Evolutionary conservation across 106 monocot genomes (phyloP).

Genomic region (Agapanthus africanus): DNA sequence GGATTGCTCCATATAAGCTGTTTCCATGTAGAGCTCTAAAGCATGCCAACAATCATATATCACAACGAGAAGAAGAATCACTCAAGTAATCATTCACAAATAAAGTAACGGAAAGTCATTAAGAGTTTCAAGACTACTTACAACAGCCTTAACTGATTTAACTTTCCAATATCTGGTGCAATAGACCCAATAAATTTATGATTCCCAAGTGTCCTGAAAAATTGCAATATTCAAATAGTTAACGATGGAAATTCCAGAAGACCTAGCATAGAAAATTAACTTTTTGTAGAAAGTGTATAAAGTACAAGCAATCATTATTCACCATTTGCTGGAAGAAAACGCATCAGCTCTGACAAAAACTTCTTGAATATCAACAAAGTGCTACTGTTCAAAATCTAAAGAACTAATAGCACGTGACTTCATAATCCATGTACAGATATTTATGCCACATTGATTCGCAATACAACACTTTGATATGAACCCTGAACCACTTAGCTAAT

Average conservation of each 20-base stretch:
- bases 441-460: not conserved
- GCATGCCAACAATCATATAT: constrained; percentile 3
- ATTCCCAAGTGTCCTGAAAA: constrained; percentile 65
- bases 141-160: constrained; percentile 61
- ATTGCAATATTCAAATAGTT: no score
- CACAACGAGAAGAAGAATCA: not conserved
- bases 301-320: not conserved
- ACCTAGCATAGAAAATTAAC: no score
- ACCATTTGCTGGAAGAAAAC: not conserved
- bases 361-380: not conserved
- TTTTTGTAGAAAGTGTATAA: no score
- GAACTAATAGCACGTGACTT: not conserved
- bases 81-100: not conserved
- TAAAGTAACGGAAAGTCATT: constrained; percentile 1
- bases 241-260: no score
- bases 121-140: constrained; percentile 28
- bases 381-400: not conserved
- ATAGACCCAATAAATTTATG: constrained; percentile 84
- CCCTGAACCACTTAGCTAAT: not conserved
- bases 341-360: not conserved
- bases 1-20: constrained; percentile 81
- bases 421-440: not conserved
- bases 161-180: constrained; percentile 78
- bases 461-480: not conserved
- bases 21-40: constrained; percentile 79